These are phyloP conservation scores for Stellera chamaejasme DNA, from an alignment of 345 rosid genomes.

Conservation along the genomic window DNA sequence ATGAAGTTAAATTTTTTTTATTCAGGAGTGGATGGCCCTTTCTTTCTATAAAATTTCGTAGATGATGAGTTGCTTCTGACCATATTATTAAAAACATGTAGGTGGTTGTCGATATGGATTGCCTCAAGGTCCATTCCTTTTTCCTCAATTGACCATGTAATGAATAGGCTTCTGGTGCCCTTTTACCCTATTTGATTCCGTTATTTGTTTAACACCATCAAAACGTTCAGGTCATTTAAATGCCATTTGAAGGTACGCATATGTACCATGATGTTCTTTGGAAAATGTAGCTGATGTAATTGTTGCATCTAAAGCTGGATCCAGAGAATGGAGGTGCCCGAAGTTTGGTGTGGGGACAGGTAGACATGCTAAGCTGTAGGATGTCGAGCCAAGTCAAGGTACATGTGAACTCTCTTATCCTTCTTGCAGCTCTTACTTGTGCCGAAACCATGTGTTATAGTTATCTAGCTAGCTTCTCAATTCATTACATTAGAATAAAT, in stretches of 20 bases:
- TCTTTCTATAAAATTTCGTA: too few species aligned
- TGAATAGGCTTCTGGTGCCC: too few species aligned
- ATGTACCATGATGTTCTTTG: conserved; percentile 2
- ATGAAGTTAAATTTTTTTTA: conserved; percentile 4
- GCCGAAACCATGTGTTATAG: background rate
- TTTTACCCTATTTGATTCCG: too few species aligned
- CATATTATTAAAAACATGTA: too few species aligned
- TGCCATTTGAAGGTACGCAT: background rate
- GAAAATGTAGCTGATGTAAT: conserved; percentile 12
- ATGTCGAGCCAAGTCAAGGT: conserved; percentile 6
- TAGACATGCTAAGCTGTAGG: conserved; percentile 16
- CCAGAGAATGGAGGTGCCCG: conserved; percentile 13
- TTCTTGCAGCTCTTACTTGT: background rate
- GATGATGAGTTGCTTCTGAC: too few species aligned
- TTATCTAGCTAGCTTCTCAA: background rate
- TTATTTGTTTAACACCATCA: too few species aligned
- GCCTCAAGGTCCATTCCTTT: too few species aligned
- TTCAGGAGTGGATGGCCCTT: background rate
- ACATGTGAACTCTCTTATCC: conserved; percentile 11
- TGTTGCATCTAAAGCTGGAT: conserved; percentile 10
- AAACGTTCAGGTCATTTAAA: too few species aligned
- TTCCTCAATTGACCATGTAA: too few species aligned
- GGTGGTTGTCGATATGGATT: too few species aligned
- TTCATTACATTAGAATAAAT: background rate
- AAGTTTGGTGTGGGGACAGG: conserved; percentile 6